Evolutionary conservation across 2,329 filamentous ascomycete genomes (phyloP).

Genomic region (Aspergillus sp.): DNA sequence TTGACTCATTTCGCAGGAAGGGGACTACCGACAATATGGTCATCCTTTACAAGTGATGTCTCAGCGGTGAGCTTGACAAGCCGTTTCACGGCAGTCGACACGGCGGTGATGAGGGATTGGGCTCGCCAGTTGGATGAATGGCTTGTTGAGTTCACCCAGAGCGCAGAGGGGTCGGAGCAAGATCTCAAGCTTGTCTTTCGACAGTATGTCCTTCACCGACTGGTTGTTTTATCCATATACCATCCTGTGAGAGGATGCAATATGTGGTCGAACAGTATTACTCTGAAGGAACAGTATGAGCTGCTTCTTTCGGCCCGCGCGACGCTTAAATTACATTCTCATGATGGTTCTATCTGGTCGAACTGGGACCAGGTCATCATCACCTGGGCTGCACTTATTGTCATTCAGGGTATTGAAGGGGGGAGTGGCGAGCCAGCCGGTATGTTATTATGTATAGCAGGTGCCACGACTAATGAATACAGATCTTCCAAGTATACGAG

Average conservation of each 20-base stretch:
- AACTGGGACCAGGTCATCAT: slow-evolving; percentile 8
- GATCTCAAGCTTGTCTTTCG: slow-evolving; percentile 6
- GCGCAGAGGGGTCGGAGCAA: background rate
- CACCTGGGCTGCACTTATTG: slow-evolving; percentile 6
- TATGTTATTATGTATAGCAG: background rate
- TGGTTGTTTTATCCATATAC: slow-evolving; percentile 5
- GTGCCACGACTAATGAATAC: background rate
- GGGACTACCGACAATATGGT: slow-evolving; percentile 3
- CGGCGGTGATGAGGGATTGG: slow-evolving; percentile 4
- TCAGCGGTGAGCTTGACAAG: background rate
- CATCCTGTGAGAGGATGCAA: slow-evolving; percentile 3
- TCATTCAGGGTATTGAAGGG: slow-evolving; percentile 1
- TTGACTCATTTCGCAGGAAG: slow-evolving; percentile 3
- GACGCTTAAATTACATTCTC: slow-evolving; percentile 3
- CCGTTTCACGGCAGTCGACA: slow-evolving; percentile 3
- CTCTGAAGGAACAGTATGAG: background rate
- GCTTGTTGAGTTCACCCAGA: slow-evolving; percentile 3
- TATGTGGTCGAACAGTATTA: slow-evolving; percentile 4
- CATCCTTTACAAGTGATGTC: background rate
- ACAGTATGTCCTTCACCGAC: slow-evolving; percentile 2
- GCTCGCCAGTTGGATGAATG: slow-evolving; percentile 7
- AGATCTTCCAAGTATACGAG: slow-evolving; percentile 1
- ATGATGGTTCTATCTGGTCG: slow-evolving; percentile 6
- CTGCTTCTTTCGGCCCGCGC: slow-evolving; percentile 2
- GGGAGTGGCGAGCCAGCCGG: slow-evolving; percentile 1